Base-by-base conservation (phyloP, 176 grass and related monocot species). In the Musa itinerans region DNA sequence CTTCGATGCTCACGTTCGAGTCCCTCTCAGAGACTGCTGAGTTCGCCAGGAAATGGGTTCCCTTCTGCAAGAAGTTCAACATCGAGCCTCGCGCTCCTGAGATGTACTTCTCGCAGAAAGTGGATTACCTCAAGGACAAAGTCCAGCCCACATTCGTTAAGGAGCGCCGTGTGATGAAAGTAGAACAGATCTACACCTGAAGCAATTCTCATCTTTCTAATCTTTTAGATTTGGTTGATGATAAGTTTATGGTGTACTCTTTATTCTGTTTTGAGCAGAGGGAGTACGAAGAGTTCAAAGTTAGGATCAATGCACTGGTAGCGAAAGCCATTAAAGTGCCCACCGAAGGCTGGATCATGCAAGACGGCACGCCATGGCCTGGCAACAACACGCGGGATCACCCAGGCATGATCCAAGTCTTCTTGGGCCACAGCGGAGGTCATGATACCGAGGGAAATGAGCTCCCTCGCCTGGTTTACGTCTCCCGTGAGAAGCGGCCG, bases 101-200 rank as follows among this genome's bases (percentile, higher is more conserved):
- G 76, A 87, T 86, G 80, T 99, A 99, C 83, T 99, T 99, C 88
- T 92, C 88, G 2, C 64, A 54, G 52, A 99, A 99, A 65, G 83
- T 99, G 0, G 96, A 99, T 78, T 99, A 99, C 82, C 91, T 99
- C 84, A 99, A 95, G 89, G 96, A 99, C 79, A 99, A 99, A 83
- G 91, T 95, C 25, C 91, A 99, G 78, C 48, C 96, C 0, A 92
- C 89, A 8, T 99, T 99, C 75, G 96, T 99, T 2, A 87, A 99
- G 78, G 96, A 99, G 27, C 83, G 96, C 2, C 88, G 96, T 54
- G 96, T 89, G 55, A 99, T 99, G 96, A 99, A 99, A 89, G 89
- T 96, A 86, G 5, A 24, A 16, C 24, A 50, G 15, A 15, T 76
- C 50, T n/a, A 56, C 21, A 15, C 22, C 12, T 50, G 48, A 56